Evolutionary conservation across 1,139 yeast species (phyloP).

Genomic region (Suhomyces maxii): DNA sequence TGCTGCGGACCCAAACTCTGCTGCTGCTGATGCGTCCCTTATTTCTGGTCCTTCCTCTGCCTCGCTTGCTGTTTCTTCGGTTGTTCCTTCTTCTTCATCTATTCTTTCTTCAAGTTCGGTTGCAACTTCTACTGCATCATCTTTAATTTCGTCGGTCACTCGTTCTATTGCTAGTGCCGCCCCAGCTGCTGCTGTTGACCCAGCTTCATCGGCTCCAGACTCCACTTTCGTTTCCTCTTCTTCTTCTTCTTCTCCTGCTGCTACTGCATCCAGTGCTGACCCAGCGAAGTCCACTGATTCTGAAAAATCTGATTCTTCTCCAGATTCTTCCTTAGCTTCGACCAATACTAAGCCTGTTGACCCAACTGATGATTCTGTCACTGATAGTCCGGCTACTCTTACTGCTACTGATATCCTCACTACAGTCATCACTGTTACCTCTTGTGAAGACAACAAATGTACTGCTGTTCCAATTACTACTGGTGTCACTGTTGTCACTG

Average conservation of each 20-base stretch:
- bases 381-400: background rate
- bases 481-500: slow-evolving; percentile 43
- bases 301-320: slow-evolving; percentile 4
- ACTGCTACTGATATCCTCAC: slow-evolving; percentile 16
- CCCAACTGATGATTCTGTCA: background rate
- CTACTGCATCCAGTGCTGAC: slow-evolving; percentile 5
- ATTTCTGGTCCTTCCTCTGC: too few relatives aligned
- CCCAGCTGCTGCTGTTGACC: slow-evolving; percentile 3
- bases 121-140: slow-evolving; percentile 8
- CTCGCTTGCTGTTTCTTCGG: too few relatives aligned
- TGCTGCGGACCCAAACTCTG: too few relatives aligned
- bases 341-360: slow-evolving; percentile 1
- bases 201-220: slow-evolving; percentile 10
- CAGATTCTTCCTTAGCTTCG: slow-evolving; percentile 2
- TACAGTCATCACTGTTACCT: slow-evolving; percentile 41
- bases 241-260: slow-evolving; percentile 5
- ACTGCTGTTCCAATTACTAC: slow-evolving; percentile 36
- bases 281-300: slow-evolving; percentile 4
- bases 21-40: too few relatives aligned
- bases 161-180: background rate
- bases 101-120: background rate
- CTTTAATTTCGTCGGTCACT: background rate
- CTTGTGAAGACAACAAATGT: slow-evolving; percentile 42
- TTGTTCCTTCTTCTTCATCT: too few relatives aligned
- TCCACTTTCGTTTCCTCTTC: slow-evolving; percentile 9